Conservation (phyloP, 257 asterid genomes). For the Verbascum thapsus region DNA sequence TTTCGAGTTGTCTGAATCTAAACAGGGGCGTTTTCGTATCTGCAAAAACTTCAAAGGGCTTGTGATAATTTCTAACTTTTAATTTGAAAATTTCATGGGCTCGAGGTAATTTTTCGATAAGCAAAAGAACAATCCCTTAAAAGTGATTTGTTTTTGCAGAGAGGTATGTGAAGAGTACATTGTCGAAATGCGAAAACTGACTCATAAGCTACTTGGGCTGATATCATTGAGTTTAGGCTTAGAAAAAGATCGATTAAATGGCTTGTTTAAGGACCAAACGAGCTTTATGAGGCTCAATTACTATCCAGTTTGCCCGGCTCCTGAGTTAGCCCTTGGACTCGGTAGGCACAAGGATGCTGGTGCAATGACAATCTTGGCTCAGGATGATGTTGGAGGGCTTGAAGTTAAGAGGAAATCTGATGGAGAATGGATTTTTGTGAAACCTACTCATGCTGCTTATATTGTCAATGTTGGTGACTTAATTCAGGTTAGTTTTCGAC, state of each 20-base stretch:
- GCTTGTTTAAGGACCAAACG: constrained; percentile 52
- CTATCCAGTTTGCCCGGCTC: constrained; percentile 73
- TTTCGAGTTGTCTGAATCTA: too few relatives aligned
- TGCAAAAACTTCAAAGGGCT: too few relatives aligned
- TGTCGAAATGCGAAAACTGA: constrained; percentile 50
- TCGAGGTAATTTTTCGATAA: too few relatives aligned
- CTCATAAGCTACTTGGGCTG: constrained; percentile 51
- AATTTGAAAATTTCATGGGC: too few relatives aligned
- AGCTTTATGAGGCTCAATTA: constrained; percentile 68
- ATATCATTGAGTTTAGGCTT: constrained; percentile 63
- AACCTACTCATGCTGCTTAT: constrained; percentile 66
- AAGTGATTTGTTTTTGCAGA: constrained; percentile 33
- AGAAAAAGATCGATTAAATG: constrained; percentile 43
- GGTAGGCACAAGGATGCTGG: constrained; percentile 76
- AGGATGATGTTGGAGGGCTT: constrained; percentile 75
- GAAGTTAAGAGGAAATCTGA: constrained; percentile 69
- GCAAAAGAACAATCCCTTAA: too few relatives aligned
- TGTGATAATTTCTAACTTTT: too few relatives aligned
- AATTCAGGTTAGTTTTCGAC: constrained; percentile 47
- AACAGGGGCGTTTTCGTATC: too few relatives aligned
- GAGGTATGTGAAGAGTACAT: constrained; percentile 58
- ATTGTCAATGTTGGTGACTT: constrained; percentile 72
- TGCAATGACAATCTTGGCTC: constrained; percentile 62
- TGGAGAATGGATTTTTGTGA: constrained; percentile 75
- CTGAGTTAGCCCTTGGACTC: constrained; percentile 75